A percentile compares a stretch with the other conserved stretches of the same genome.
phyloP scores from a whole-genome alignment of 768 basidiomycete species.

The Xanthoconium stramineum region DNA sequence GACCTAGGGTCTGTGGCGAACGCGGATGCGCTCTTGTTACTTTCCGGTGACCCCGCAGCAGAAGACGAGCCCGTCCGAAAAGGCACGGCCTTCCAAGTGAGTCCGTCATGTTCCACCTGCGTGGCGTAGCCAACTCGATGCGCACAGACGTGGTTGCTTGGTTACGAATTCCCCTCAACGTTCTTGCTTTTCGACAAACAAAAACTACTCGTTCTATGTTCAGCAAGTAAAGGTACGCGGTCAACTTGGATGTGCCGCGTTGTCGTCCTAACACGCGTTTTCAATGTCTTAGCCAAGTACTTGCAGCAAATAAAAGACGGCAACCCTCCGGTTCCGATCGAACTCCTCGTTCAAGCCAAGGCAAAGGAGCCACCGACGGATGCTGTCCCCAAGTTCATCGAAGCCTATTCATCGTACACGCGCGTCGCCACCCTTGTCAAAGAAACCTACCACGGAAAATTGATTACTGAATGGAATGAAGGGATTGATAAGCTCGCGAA shows the following conservation, averaged over 20 bases:
- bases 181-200: conserved; percentile 79
- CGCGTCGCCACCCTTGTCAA: conserved; percentile 77
- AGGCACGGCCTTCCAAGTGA: conserved; percentile 87
- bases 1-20: conserved; percentile 69
- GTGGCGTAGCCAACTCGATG: conserved; percentile 1
- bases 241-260: neutral
- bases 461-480: conserved; percentile 83
- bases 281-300: conserved; percentile 68
- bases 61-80: conserved; percentile 92
- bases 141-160: conserved; percentile 88
- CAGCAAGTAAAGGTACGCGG: conserved; percentile 77
- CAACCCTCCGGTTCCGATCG: conserved; percentile 57
- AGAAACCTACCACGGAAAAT: conserved; percentile 82
- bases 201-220: conserved; percentile 77
- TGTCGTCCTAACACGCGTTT: conserved; percentile 12
- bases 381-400: conserved; percentile 65
- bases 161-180: conserved; percentile 97
- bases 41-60: conserved; percentile 73
- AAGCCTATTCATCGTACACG: conserved; percentile 55
- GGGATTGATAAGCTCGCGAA: conserved; percentile 49
- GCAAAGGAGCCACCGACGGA: conserved; percentile 76
- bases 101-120: conserved; percentile 13
- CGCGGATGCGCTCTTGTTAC: conserved; percentile 64
- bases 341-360: conserved; percentile 76
- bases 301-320: conserved; percentile 71